phyloP scores from a whole-genome alignment of 176 grass and related monocot genomes.

The Oryza punctata region DNA sequence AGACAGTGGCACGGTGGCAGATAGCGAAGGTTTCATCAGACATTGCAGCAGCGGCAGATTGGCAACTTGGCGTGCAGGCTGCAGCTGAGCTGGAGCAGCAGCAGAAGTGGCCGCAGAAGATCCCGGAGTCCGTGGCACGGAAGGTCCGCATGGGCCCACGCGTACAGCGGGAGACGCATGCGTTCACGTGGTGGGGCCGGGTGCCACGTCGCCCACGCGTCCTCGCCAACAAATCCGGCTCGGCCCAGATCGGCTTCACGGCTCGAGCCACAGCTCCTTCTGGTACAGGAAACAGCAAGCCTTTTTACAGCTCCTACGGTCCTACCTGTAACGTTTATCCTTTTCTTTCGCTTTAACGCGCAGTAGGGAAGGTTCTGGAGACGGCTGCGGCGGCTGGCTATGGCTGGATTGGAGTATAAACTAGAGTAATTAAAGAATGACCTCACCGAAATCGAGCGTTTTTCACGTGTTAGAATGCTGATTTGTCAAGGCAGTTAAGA shows the following conservation, averaged over 20 bases:
- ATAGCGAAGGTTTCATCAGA: background rate
- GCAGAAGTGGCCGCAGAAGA: background rate
- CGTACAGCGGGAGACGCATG: background rate
- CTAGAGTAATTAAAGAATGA: background rate
- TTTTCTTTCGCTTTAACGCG: background rate
- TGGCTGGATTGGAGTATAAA: background rate
- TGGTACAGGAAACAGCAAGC: background rate
- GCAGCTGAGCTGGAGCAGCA: background rate
- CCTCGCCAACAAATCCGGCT: background rate
- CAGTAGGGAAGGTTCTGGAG: background rate
- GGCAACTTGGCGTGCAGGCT: too few species aligned
- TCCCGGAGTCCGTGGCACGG: slow-evolving; percentile 18
- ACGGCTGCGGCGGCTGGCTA: background rate
- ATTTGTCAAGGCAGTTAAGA: background rate
- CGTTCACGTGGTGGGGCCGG: slow-evolving; percentile 13
- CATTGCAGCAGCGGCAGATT: too few species aligned
- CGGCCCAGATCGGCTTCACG: background rate
- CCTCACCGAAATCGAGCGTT: background rate
- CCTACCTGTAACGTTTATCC: background rate
- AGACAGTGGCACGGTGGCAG: background rate
- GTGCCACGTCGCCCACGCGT: background rate
- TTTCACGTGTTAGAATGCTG: background rate
- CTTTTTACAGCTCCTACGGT: background rate
- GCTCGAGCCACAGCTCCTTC: background rate
- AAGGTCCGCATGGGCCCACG: background rate